Evolutionary conservation across 768 basidiomycete species (phyloP).

Genomic region (Leccinum disarticulatum): DNA sequence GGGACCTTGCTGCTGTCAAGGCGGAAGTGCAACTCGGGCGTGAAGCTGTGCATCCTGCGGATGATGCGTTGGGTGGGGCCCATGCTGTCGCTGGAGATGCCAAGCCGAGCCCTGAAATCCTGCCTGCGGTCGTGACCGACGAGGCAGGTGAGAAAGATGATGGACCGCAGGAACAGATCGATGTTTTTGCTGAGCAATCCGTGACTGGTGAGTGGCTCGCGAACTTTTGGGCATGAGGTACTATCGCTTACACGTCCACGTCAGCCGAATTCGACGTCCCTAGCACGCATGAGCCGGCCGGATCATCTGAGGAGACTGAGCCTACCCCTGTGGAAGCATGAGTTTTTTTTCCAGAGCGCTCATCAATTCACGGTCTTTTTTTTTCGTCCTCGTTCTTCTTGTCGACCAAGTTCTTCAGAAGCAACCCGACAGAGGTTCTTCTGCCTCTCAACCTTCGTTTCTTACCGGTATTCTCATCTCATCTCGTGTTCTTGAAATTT

Average conservation of each 20-base stretch:
- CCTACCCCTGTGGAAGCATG: slow-evolving; percentile 1
- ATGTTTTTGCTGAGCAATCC: background rate
- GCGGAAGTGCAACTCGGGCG: background rate
- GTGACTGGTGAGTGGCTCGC: slow-evolving; percentile 13
- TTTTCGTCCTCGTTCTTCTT: background rate
- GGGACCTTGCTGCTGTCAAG: background rate
- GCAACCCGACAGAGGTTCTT: background rate
- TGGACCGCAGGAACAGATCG: background rate
- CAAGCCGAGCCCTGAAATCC: background rate
- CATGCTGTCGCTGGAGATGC: background rate
- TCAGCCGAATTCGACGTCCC: slow-evolving; percentile 1
- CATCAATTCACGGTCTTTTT: background rate
- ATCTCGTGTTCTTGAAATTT: slow-evolving; percentile 1
- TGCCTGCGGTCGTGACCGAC: background rate
- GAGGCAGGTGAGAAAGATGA: background rate
- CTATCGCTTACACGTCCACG: slow-evolving; percentile 1
- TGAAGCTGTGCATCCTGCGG: background rate
- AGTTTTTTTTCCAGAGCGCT: background rate
- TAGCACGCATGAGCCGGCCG: background rate
- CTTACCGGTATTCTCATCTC: background rate
- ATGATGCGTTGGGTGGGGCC: background rate
- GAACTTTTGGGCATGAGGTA: background rate
- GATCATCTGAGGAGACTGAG: background rate
- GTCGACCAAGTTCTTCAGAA: background rate
- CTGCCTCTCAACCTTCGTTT: background rate